phyloP scores from a whole-genome alignment of 2,329 filamentous ascomycete species.

The Chalaropsis thielavioides region DNA sequence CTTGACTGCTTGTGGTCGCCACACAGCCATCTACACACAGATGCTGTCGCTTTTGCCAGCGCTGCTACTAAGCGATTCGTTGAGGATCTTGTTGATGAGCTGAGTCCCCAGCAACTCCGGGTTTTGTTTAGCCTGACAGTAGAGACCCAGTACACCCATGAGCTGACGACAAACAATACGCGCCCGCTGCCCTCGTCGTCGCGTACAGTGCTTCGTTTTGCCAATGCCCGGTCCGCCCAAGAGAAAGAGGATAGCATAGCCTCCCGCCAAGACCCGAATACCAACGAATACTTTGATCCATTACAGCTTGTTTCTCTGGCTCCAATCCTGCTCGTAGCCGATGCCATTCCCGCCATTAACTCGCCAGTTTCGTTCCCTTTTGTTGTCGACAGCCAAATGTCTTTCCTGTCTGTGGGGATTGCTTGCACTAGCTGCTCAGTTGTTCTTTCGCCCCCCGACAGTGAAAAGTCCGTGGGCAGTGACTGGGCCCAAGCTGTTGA shows the following conservation, averaged over 20 bases:
- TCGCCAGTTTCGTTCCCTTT: conserved; percentile 10
- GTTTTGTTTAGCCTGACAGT: conserved; percentile 13
- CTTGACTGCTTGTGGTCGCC: conserved; percentile 18
- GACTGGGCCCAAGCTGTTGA: conserved; percentile 16
- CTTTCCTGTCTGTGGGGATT: conserved; percentile 13
- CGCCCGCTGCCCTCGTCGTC: not conserved
- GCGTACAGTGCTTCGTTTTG: not conserved
- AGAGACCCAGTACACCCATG: not conserved
- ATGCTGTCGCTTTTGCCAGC: conserved; percentile 12
- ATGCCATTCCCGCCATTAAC: not conserved
- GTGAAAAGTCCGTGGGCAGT: not conserved
- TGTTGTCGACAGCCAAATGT: conserved; percentile 16
- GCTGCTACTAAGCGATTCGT: conserved; percentile 15
- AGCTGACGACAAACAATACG: not conserved
- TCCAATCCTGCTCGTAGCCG: conserved; percentile 11
- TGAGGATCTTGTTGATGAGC: conserved; percentile 12
- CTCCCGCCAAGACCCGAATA: not conserved
- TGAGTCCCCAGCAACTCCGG: conserved; percentile 13
- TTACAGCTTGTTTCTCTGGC: conserved; percentile 11
- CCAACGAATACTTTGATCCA: conserved; percentile 9
- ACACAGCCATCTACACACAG: conserved; percentile 10
- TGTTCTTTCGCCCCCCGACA: conserved; percentile 3
- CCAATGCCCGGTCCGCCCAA: not conserved
- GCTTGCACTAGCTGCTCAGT: conserved; percentile 16
- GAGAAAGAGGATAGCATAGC: not conserved